These are phyloP conservation scores for Mycosphaerella arachidis DNA, from an alignment of 2,329 filamentous ascomycete species.

Conservation along the genomic window DNA sequence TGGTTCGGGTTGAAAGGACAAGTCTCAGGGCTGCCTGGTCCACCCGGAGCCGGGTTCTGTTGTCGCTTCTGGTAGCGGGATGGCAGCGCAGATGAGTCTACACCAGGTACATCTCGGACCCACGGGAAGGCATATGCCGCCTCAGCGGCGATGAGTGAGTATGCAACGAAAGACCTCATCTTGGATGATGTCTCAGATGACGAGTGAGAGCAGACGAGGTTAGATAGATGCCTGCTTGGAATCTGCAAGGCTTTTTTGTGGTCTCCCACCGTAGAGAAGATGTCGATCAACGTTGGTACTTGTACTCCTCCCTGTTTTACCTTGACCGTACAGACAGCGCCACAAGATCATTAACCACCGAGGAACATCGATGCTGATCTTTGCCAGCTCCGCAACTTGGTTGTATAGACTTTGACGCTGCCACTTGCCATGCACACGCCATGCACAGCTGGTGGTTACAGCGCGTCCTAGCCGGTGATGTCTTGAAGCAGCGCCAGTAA, in stretches of 20 bases:
- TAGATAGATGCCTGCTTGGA: neutral
- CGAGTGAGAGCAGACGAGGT: neutral
- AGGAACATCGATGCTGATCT: neutral
- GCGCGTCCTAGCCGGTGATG: neutral
- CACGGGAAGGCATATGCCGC: constrained; percentile 38
- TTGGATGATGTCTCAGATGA: neutral
- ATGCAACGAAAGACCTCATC: constrained; percentile 27
- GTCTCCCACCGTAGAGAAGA: neutral
- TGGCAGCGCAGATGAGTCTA: constrained; percentile 34
- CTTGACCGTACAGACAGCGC: neutral
- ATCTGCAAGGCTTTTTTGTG: neutral
- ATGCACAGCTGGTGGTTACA: neutral
- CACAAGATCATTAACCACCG: constrained; percentile 1
- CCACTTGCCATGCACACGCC: neutral
- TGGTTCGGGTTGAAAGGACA: constrained; percentile 41
- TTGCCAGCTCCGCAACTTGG: neutral
- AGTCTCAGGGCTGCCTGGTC: constrained; percentile 26
- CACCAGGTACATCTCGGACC: constrained; percentile 35
- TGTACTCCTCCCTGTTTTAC: neutral
- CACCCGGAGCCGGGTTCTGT: constrained; percentile 25
- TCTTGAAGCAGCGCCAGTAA: neutral
- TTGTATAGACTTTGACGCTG: neutral
- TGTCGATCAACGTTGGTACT: neutral
- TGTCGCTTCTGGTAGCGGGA: constrained; percentile 24
- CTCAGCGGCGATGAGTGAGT: constrained; percentile 22